Evolutionary conservation across 148 eudicot genomes (phyloP).

Genomic region (Beta vulgaris): DNA sequence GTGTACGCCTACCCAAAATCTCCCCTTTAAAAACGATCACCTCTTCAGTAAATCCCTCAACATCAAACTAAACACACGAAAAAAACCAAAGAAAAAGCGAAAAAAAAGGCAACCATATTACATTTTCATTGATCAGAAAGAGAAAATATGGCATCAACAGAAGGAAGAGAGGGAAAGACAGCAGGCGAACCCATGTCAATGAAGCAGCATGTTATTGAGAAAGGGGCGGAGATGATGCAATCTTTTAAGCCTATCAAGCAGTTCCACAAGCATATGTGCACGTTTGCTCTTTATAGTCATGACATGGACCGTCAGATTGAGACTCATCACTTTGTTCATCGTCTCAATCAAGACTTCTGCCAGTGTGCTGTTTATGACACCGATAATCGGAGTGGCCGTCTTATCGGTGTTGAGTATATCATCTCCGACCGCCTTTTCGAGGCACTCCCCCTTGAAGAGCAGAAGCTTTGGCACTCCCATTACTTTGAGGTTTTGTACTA

Average conservation of each 20-base stretch:
- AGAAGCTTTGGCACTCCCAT: conserved; percentile 44
- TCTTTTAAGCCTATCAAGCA: conserved; percentile 55
- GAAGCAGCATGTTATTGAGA: conserved; percentile 43
- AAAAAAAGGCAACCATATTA: background rate
- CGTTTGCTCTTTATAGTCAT: conserved; percentile 55
- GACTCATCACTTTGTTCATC: conserved; percentile 50
- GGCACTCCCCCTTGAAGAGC: conserved; percentile 32
- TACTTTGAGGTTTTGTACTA: conserved; percentile 21
- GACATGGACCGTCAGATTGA: conserved; percentile 69
- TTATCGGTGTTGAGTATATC: conserved; percentile 47
- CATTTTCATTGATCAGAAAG: background rate
- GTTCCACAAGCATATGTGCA: conserved; percentile 50
- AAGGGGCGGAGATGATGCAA: conserved; percentile 56
- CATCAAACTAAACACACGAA: background rate
- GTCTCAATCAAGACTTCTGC: conserved; percentile 55
- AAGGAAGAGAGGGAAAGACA: conserved; percentile 30
- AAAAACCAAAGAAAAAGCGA: background rate
- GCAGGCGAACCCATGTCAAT: conserved; percentile 53
- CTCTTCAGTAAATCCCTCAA: background rate
- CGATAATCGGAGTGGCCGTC: conserved; percentile 38
- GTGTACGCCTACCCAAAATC: background rate
- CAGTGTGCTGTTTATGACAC: conserved; percentile 72
- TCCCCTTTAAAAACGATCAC: background rate
- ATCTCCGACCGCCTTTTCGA: conserved; percentile 27
- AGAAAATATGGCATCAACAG: conserved; percentile 22